A percentile compares a stretch with the other conserved stretches of the same genome.
phyloP scores from a whole-genome alignment of 225 moss, liverwort and hornwort species.

The Bryum argenteum region DNA sequence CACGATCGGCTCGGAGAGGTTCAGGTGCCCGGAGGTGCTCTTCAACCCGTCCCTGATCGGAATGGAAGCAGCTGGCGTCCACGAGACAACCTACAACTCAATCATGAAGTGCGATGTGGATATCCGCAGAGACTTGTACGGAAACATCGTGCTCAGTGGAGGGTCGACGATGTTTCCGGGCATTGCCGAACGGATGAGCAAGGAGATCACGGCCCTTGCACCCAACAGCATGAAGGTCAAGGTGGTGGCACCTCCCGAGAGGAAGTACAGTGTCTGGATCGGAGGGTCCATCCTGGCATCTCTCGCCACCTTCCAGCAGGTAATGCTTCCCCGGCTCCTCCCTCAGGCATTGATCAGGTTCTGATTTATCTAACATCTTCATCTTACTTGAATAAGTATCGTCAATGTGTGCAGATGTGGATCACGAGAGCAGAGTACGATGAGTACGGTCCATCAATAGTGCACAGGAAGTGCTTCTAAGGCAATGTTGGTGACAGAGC shows the following conservation, averaged over 20 bases:
- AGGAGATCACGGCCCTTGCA: too few relatives aligned
- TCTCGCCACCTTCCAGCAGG: neutral
- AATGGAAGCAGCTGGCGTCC: too few relatives aligned
- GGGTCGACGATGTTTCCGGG: conserved; percentile 28
- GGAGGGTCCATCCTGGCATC: conserved; percentile 39
- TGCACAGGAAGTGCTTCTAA: conserved; percentile 79
- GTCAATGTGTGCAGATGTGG: conserved; percentile 62
- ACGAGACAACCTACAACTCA: too few relatives aligned
- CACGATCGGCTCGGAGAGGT: neutral
- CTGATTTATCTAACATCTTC: too few relatives aligned
- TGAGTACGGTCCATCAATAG: conserved; percentile 69
- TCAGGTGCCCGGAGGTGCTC: neutral
- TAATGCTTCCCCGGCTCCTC: conserved; percentile 4
- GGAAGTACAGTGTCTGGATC: too few relatives aligned
- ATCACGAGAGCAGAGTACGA: conserved; percentile 73
- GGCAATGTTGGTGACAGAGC: neutral
- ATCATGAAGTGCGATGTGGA: too few relatives aligned
- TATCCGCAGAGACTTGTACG: conserved; percentile 41
- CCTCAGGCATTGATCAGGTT: too few relatives aligned
- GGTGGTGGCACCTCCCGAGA: too few relatives aligned
- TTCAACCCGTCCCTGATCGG: too few relatives aligned
- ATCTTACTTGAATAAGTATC: neutral
- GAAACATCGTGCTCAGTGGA: conserved; percentile 58
- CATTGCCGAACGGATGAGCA: too few relatives aligned
- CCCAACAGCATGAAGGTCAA: too few relatives aligned